Evolutionary conservation across 305 asterid species (phyloP).

Genomic region (Fraxinus greggii): DNA sequence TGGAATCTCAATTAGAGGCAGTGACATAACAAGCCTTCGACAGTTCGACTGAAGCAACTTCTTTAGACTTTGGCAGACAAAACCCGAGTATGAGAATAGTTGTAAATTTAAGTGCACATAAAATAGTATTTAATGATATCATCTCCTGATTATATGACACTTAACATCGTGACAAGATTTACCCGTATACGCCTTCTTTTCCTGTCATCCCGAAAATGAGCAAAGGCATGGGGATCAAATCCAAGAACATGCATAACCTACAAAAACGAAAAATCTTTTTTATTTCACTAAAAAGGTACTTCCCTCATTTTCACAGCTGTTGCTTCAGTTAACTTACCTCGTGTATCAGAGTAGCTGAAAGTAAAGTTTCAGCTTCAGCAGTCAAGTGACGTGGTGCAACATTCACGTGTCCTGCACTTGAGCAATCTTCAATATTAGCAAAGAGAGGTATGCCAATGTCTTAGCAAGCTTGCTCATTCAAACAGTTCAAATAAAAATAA

Average conservation of each 20-base stretch:
- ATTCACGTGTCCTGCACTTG: slow-evolving; percentile 79
- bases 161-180: slow-evolving; percentile 23
- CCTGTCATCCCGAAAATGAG: slow-evolving; percentile 94
- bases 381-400: slow-evolving; percentile 99
- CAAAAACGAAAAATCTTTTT: slow-evolving; percentile 16
- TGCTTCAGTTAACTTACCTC: slow-evolving; percentile 53
- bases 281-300: slow-evolving; percentile 17
- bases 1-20: not conserved
- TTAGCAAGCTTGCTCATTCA: slow-evolving; percentile 14
- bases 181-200: slow-evolving; percentile 83
- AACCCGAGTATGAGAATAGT: not conserved
- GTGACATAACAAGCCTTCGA: not conserved
- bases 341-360: slow-evolving; percentile 85
- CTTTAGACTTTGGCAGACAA: not conserved
- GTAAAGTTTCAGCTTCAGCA: slow-evolving; percentile 92
- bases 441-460: not conserved
- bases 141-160: not conserved
- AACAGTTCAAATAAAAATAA: not conserved
- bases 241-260: slow-evolving; percentile 97
- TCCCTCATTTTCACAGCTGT: not conserved
- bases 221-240: slow-evolving; percentile 95
- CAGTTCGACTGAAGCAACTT: not conserved
- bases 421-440: slow-evolving; percentile 5
- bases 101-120: not conserved
- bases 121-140: slow-evolving; percentile 7